Base-by-base conservation (phyloP, 2,329 filamentous ascomycete genomes). In the Pleurostoma richardsiae region DNA sequence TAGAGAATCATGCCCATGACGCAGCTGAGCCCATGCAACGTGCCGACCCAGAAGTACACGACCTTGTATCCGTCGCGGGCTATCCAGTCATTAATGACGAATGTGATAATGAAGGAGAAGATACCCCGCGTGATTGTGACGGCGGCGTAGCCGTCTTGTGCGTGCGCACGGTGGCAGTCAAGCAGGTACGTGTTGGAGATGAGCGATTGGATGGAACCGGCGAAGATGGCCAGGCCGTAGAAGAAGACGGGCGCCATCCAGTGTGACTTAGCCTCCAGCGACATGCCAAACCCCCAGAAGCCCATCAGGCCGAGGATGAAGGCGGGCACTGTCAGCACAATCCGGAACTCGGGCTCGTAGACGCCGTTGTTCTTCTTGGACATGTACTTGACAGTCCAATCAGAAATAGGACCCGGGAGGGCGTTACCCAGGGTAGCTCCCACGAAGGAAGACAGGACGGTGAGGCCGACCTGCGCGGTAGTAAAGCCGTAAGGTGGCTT, bases 211-310 rank as follows among this genome's bases (percentile, higher is more conserved):
- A 51, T 44, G 40, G 26, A 19, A 26, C 51, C 49, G 28, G 46
- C 49, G 39, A 51, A 53, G 29, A 43, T 53, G 27, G 30, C 41
- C 10, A 53, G 40, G 3, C 51, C 51, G 26, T 53, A 51, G 8
- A 51, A 51, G 42, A 53, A 53, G 19, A 51, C 51, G 7, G 46
- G 49, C 4, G 45, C 42, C 44, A 53, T 51, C n/a, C 48, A 30
- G n/a, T 36, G 33, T n/a, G 33, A 36, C 33, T 36, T 36, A 8
- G 33, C 33, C n/a, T 36, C 33, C n/a, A 36, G n/a, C 33, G 33
- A 36, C 33, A 36, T 36, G n/a, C 33, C 33, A 36, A 36, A 36
- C 8, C 33, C 33, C 33, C 33, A 36, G 40, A 41, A 41, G 7
- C 40, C 40, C 40, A 41, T 29, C 8, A 41, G 40, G 40, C 40